Base-by-base conservation (phyloP, 2,329 filamentous ascomycete genomes). In the Pyricularia pennisetigena region DNA sequence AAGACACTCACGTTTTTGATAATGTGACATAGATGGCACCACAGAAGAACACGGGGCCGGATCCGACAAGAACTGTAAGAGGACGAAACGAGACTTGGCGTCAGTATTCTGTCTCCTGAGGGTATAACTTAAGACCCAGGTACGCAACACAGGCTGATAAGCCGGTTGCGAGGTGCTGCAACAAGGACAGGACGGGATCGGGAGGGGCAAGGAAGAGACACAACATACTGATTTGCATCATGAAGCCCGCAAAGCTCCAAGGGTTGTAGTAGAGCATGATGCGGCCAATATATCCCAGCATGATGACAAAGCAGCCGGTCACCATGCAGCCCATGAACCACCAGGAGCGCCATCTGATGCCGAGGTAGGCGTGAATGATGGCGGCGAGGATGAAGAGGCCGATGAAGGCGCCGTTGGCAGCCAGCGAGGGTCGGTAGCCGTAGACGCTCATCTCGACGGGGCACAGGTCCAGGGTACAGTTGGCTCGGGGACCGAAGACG, bases 1-100 rank as follows among this genome's bases (percentile, higher is more conserved):
- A 30, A 61, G 62, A 23, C 5, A 68, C 71, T 59, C 26, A 72
- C 71, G 69, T 70, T n/a, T 69, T 64, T 2, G 71, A 65, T 4
- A 90, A 81, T 32, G 86, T 88, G 68, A 90, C 83, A 75, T 91
- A 91, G 73, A 91, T 87, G 69, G 86, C 86, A 0, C 88, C 88
- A 30, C 85, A 82, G 72, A 84, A 82, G 75, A 85, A 87, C 68
- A 85, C 84, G 10, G 83, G 83, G 0, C 78, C 82, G 63, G 83
- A 82, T 71, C 83, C 86, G 66, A 90, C 80, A 75, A 85, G 88
- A 70, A 85, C 83, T 86, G 23, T 29, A 28, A 10, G 62, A 32
- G 62, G 29, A 62, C 23, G 9, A 62, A 62, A 30, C 4, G 4
- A 20, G 62, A 30, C n/a, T 8, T 29, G 62, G 12, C 4, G 16